A percentile compares a stretch with the other conserved stretches of the same genome.
Conservation (phyloP, 129 eudicot species). For the Pittosporum tobira region DNA sequence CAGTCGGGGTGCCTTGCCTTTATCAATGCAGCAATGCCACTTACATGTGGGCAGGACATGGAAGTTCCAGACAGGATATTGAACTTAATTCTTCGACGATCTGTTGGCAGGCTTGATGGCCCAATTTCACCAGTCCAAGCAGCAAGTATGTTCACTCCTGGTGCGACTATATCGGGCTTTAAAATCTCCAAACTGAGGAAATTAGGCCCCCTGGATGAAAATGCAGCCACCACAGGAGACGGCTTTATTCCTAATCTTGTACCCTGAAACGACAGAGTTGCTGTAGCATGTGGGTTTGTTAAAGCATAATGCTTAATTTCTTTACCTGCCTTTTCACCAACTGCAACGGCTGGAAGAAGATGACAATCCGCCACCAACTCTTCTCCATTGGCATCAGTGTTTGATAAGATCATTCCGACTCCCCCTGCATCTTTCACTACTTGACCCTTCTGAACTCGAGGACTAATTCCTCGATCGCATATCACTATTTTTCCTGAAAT, state of each 20-base stretch:
- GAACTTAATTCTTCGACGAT: slow-evolving; percentile 51
- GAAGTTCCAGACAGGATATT: slow-evolving; percentile 79
- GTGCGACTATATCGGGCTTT: slow-evolving; percentile 79
- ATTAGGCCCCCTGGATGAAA: slow-evolving; percentile 84
- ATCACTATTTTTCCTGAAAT: slow-evolving; percentile 77
- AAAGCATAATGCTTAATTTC: slow-evolving; percentile 45
- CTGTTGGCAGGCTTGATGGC: slow-evolving; percentile 62
- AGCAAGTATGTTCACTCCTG: slow-evolving; percentile 86
- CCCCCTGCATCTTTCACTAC: slow-evolving; percentile 89
- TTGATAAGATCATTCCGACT: slow-evolving; percentile 68
- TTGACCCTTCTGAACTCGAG: slow-evolving; percentile 85
- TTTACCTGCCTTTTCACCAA: slow-evolving; percentile 61
- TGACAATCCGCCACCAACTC: slow-evolving; percentile 82
- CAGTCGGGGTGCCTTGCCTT: slow-evolving; percentile 70
- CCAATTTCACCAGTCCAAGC: slow-evolving; percentile 69
- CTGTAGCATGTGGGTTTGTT: slow-evolving; percentile 34
- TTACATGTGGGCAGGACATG: slow-evolving; percentile 93
- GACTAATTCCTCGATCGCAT: slow-evolving; percentile 81
- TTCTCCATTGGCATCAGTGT: slow-evolving; percentile 80
- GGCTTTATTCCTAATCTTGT: slow-evolving; percentile 52
- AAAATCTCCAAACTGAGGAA: slow-evolving; percentile 53
- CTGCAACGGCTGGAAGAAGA: slow-evolving; percentile 74
- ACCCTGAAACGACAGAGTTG: slow-evolving; percentile 60
- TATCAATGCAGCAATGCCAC: slow-evolving; percentile 78
- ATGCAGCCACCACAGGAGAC: slow-evolving; percentile 85